A percentile compares a stretch with the other conserved stretches of the same genome.
Evolutionary conservation across 768 basidiomycete genomes (phyloP).

Genomic region (Collybia nuda): DNA sequence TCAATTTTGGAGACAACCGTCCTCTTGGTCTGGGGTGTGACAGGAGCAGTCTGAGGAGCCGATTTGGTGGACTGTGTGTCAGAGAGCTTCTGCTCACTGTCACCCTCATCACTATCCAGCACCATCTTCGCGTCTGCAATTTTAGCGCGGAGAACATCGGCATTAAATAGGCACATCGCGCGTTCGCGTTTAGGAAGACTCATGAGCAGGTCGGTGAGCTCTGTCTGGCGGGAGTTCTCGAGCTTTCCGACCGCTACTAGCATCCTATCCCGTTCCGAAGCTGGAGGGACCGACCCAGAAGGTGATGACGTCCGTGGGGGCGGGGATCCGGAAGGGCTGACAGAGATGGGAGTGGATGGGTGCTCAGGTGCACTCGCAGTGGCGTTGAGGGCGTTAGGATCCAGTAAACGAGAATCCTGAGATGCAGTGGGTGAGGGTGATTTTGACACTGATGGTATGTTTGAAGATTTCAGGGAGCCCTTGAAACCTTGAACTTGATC

Average conservation of each 20-base stretch:
- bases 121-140: slow-evolving; percentile 81
- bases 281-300: slow-evolving; percentile 55
- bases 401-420: slow-evolving; percentile 71
- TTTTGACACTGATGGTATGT: slow-evolving; percentile 41
- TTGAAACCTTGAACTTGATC: slow-evolving; percentile 56
- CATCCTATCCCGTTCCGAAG: slow-evolving; percentile 77
- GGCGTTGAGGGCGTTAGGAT: slow-evolving; percentile 60
- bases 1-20: slow-evolving; percentile 30
- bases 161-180: slow-evolving; percentile 89
- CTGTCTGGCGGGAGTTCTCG: slow-evolving; percentile 56
- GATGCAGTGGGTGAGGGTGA: slow-evolving; percentile 57
- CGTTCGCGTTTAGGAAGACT: slow-evolving; percentile 86
- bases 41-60: slow-evolving; percentile 25
- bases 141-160: slow-evolving; percentile 74
- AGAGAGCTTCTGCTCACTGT: slow-evolving; percentile 34
- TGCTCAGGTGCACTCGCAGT: slow-evolving; percentile 91
- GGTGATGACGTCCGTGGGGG: slow-evolving; percentile 86
- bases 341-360: slow-evolving; percentile 82
- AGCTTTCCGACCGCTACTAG: slow-evolving; percentile 62
- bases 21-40: slow-evolving; percentile 70
- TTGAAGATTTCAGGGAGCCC: slow-evolving; percentile 29
- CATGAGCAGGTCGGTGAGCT: slow-evolving; percentile 81
- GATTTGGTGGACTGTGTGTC: slow-evolving; percentile 17
- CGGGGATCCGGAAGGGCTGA: slow-evolving; percentile 72
- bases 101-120: slow-evolving; percentile 69